Evolutionary conservation across 805 yeast species (phyloP), one percentile per base, ranked within the genome.

Genomic region (Komagataella ulmi): DNA sequence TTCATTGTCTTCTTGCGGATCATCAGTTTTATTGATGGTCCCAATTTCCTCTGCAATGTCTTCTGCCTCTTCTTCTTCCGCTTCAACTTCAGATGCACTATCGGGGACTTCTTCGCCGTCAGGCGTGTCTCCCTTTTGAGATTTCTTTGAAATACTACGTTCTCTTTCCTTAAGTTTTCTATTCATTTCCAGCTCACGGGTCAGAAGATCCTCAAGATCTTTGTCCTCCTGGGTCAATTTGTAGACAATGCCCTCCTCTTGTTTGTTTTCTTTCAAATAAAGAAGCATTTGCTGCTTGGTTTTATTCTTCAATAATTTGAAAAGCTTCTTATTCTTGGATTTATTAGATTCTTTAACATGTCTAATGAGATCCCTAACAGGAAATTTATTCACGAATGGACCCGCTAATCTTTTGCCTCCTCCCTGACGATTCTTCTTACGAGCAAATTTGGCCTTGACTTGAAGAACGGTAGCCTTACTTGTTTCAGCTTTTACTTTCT

Each of bases 1-100:
- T 17, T 55, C 61, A 6, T 61, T 60, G 17, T 63, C 70, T 17
- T 60, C 66, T 17, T 53, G 57, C 17, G 52, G 56, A 7, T 56
- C 60, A 17, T 50, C 59, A 14, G 49, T 57, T 10, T 44, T 12
- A 14, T 14, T 21, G 14, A n/a, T 24, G 17, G 46, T 40, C 2
- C 17, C 49, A 46, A 7, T 52, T 18, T 52, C 51, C 7, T 46
- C 45, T 10, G 57, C 55, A 17, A 47, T 57, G 19, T 55, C 59
- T 2, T 52, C 53, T 21, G 62, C 65, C 12, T 52, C 61, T 10
- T 50, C 48, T 14, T 44, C 44, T 21, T 56, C 55, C 14, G 46
- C 56, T 24, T 55, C 59, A 3, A 52, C 52, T 24, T 63, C 65
- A 14, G 52, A 61, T 2, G 51, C 57, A 5, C 60, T 57, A 7